phyloP scores from a whole-genome alignment of 2,329 filamentous ascomycete genomes.

The Penicillium crustosum region DNA sequence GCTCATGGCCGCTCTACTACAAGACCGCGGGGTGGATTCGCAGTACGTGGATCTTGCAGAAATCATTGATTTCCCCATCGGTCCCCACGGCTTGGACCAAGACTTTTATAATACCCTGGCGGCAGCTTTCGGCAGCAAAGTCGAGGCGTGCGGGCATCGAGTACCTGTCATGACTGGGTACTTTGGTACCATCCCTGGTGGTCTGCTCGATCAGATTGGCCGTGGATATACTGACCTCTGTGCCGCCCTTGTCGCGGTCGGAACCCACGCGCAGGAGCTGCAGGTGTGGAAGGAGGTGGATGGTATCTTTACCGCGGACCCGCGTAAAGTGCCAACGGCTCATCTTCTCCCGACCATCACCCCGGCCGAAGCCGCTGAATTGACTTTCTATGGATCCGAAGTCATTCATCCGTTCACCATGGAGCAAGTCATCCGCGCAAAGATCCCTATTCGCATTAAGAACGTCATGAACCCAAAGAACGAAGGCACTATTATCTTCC shows the following conservation, averaged over 20 bases:
- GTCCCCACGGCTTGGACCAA: slow-evolving; percentile 59
- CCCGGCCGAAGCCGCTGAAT: slow-evolving; percentile 88
- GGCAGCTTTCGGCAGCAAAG: slow-evolving; percentile 60
- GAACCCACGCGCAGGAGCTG: slow-evolving; percentile 79
- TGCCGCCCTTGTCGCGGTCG: slow-evolving; percentile 86
- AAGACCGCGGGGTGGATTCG: slow-evolving; percentile 76
- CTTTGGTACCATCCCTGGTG: slow-evolving; percentile 90
- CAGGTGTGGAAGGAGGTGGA: slow-evolving; percentile 99
- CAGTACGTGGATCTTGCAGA: slow-evolving; percentile 90
- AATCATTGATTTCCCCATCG: slow-evolving; percentile 64
- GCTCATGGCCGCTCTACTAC: slow-evolving; percentile 82
- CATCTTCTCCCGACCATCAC: slow-evolving; percentile 84
- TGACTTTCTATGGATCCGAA: slow-evolving; percentile 92
- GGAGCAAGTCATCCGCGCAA: slow-evolving; percentile 76
- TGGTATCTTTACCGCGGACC: slow-evolving; percentile 85
- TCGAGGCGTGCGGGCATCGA: slow-evolving; percentile 63
- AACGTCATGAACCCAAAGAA: slow-evolving; percentile 68
- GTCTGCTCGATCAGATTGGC: slow-evolving; percentile 86
- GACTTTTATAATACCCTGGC: slow-evolving; percentile 69
- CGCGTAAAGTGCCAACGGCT: slow-evolving; percentile 89
- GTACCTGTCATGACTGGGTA: slow-evolving; percentile 87
- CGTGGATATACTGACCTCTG: slow-evolving; percentile 97
- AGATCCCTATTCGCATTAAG: slow-evolving; percentile 68
- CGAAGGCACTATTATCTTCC: slow-evolving; percentile 67
- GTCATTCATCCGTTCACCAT: slow-evolving; percentile 99